Evolutionary conservation across 192 early-diverging fungal genomes (phyloP).

Genomic region (Mortierella hygrophila): DNA sequence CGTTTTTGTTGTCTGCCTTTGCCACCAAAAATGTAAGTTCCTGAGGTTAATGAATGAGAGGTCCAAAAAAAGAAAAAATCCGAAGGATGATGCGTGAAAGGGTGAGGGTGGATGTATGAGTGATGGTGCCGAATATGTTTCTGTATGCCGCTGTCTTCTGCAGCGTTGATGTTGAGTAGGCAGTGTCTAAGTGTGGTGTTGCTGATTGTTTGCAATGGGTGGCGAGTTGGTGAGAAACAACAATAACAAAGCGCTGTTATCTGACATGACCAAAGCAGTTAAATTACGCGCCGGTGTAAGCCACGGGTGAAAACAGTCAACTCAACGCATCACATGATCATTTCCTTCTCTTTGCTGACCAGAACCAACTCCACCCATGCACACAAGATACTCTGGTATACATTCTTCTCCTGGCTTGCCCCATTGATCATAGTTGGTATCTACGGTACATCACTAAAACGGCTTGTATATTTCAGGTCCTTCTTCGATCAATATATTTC

Average conservation of each 20-base stretch:
- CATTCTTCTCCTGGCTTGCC: too few relatives aligned
- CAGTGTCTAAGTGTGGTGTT: background rate
- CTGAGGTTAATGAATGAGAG: background rate
- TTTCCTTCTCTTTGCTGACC: background rate
- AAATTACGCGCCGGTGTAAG: slow-evolving; percentile 5
- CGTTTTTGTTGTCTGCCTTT: background rate
- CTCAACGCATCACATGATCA: background rate
- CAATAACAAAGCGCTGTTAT: background rate
- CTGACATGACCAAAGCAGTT: background rate
- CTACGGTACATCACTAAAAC: too few relatives aligned
- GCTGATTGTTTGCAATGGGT: background rate
- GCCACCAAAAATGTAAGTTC: background rate
- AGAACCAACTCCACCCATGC: too few relatives aligned
- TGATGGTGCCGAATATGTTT: background rate
- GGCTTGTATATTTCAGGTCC: background rate
- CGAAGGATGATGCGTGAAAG: background rate
- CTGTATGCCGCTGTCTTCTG: background rate
- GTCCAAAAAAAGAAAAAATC: background rate
- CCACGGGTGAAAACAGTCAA: background rate
- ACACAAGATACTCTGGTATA: too few relatives aligned
- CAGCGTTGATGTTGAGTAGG: background rate
- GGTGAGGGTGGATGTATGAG: background rate
- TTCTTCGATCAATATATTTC: background rate
- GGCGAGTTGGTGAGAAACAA: background rate
- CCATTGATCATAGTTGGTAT: too few relatives aligned